Evolutionary conservation across 257 asterid genomes (phyloP).

Genomic region (Cynanchum wilfordii): DNA sequence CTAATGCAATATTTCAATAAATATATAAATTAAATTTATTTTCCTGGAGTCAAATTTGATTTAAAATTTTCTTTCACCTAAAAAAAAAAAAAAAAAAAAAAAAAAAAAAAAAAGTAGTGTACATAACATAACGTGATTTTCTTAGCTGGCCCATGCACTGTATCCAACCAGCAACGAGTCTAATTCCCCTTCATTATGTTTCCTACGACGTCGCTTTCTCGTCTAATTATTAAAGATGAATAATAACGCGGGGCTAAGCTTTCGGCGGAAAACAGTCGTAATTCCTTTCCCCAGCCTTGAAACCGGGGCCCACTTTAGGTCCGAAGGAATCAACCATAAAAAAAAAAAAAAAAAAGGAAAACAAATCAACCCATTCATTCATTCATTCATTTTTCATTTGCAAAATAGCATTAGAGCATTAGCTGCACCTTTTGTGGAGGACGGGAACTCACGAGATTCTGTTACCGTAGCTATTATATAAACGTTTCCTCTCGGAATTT

Average conservation of each 20-base stretch:
- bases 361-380: no score
- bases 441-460: background rate
- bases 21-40: no score
- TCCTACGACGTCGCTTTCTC: background rate
- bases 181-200: background rate
- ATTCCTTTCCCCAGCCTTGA: background rate
- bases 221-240: background rate
- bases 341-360: no score
- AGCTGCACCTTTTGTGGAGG: background rate
- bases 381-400: no score
- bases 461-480: background rate
- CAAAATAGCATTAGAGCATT: no score
- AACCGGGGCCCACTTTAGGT: background rate
- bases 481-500: background rate
- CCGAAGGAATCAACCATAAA: background rate
- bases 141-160: conserved; percentile 15
- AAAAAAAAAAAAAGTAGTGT: background rate
- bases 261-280: conserved; percentile 1
- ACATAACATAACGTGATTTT: background rate
- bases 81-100: no score
- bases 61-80: no score
- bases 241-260: background rate
- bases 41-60: no score
- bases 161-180: conserved; percentile 2
- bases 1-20: no score